Evolutionary conservation across 2,329 filamentous ascomycete genomes (phyloP).

Genomic region (Phaeosphaeria sp.): DNA sequence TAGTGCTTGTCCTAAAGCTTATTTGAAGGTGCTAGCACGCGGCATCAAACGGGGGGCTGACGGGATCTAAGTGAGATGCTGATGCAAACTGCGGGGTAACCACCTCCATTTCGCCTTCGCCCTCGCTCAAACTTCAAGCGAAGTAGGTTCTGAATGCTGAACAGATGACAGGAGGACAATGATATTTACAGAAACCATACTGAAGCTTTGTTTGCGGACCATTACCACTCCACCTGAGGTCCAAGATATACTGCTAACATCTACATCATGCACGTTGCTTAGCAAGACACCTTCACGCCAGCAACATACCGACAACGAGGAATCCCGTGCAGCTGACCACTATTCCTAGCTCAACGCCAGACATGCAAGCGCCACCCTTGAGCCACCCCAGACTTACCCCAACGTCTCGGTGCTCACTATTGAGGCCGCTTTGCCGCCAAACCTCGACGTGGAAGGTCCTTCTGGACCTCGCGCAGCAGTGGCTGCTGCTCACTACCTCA

Average conservation of each 20-base stretch:
- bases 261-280: constrained; percentile 2
- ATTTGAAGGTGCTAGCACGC: constrained; percentile 24
- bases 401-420: constrained; percentile 11
- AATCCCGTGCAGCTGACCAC: constrained; percentile 7
- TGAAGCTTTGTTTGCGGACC: neutral
- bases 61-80: constrained; percentile 27
- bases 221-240: neutral
- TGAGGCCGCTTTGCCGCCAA: constrained; percentile 9
- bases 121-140: neutral
- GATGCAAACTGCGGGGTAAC: constrained; percentile 31
- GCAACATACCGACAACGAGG: neutral
- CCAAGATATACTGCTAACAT: neutral
- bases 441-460: constrained; percentile 27
- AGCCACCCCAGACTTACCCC: constrained; percentile 7
- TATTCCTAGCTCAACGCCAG: constrained; percentile 11
- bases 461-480: constrained; percentile 10
- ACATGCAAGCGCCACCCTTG: constrained; percentile 20
- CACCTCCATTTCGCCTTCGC: neutral
- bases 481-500: constrained; percentile 19
- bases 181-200: neutral
- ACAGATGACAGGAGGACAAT: neutral
- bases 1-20: constrained; percentile 36
- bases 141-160: neutral
- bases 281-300: constrained; percentile 8
- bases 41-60: constrained; percentile 29